Conservation (phyloP, 306 rosid species). For the Herpetospermum pedunculosum region DNA sequence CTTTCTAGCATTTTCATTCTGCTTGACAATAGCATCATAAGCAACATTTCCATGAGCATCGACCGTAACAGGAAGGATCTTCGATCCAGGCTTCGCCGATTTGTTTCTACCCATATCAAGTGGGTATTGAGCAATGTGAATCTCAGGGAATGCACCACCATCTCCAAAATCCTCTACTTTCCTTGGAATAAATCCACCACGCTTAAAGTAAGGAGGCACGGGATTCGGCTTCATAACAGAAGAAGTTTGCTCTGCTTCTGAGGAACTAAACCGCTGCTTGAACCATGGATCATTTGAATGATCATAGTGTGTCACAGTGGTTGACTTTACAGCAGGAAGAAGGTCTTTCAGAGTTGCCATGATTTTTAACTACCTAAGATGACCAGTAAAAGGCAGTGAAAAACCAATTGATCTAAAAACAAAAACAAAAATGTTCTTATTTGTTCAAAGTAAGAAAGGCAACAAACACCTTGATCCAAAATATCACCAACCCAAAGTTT, state of each 20-base stretch:
- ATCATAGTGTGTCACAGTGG: conserved; percentile 50
- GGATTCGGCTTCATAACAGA: conserved; percentile 32
- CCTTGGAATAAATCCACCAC: conserved; percentile 76
- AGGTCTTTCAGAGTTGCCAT: conserved; percentile 70
- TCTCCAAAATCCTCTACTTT: conserved; percentile 76
- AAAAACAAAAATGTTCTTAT: not conserved
- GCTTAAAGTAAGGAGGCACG: conserved; percentile 58
- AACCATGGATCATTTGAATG: conserved; percentile 85
- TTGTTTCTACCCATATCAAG: conserved; percentile 73
- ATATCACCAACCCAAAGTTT: not conserved
- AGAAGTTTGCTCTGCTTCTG: conserved; percentile 47
- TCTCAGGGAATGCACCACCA: conserved; percentile 89
- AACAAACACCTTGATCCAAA: not conserved
- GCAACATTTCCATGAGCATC: conserved; percentile 75
- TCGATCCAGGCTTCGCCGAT: conserved; percentile 36
- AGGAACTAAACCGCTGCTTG: conserved; percentile 53
- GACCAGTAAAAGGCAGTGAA: not conserved
- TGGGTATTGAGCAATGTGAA: conserved; percentile 80
- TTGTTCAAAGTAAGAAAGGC: not conserved
- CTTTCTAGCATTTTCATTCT: conserved; percentile 67
- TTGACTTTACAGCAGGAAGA: conserved; percentile 50
- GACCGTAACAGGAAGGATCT: conserved; percentile 64
- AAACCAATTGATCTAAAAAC: not conserved
- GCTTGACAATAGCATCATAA: conserved; percentile 75
- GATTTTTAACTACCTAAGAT: not conserved